These are phyloP conservation scores for Leptographium wingfieldii DNA, from an alignment of 2,329 filamentous ascomycete species.

Conservation along the genomic window DNA sequence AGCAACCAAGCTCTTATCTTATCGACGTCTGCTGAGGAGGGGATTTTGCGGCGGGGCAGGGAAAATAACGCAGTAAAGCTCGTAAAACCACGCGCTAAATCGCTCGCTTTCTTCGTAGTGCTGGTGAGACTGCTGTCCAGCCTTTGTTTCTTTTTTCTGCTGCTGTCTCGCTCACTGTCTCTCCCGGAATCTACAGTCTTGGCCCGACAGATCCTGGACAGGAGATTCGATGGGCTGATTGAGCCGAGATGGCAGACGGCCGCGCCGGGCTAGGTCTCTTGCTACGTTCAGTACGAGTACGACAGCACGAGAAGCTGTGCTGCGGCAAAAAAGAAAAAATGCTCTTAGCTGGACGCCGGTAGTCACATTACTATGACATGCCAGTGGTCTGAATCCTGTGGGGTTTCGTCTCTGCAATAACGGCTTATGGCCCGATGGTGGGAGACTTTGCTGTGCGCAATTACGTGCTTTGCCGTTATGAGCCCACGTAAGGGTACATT, in stretches of 20 bases:
- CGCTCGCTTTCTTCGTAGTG: neutral
- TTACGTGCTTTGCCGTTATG: neutral
- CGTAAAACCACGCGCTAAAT: slow-evolving; percentile 3
- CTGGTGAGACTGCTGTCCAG: no score
- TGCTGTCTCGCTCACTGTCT: neutral
- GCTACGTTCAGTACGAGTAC: neutral
- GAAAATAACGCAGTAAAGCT: slow-evolving; percentile 7
- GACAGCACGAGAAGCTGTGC: neutral
- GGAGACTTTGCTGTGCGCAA: neutral
- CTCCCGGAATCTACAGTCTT: no score
- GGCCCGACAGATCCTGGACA: neutral
- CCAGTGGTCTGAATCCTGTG: neutral
- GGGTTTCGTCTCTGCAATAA: neutral
- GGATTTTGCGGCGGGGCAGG: slow-evolving; percentile 2
- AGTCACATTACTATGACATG: neutral
- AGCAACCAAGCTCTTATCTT: slow-evolving; percentile 18
- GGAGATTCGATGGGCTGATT: neutral
- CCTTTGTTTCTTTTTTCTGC: neutral
- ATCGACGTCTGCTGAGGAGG: slow-evolving; percentile 13
- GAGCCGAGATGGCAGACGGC: no score
- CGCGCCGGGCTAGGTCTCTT: neutral
- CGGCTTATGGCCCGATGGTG: neutral
- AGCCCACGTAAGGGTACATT: neutral
- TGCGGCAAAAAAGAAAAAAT: neutral
- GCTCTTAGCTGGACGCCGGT: neutral